Conservation (phyloP, 1,284 basidiomycete genomes). For the Boletellus deceptivus region DNA sequence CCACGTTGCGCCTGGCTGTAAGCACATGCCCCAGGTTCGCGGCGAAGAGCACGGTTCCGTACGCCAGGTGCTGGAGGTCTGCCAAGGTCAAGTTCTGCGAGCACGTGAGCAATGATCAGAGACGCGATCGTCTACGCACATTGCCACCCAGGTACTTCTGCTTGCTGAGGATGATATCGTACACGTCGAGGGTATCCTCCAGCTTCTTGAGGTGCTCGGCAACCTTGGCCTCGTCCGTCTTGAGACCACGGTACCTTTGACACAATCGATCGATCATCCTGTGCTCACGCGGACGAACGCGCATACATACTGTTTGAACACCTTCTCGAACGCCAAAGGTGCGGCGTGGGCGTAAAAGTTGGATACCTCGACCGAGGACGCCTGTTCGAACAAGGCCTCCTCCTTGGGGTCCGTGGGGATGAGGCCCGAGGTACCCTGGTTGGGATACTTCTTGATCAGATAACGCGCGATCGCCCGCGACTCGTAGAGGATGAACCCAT, state of each 20-base stretch:
- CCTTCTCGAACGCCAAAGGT: constrained; percentile 28
- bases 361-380: constrained; percentile 23
- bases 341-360: constrained; percentile 32
- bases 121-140: constrained; percentile 25
- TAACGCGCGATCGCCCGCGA: constrained; percentile 55
- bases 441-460: constrained; percentile 43
- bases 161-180: constrained; percentile 46
- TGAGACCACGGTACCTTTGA: constrained; percentile 2
- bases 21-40: constrained; percentile 7
- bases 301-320: constrained; percentile 37
- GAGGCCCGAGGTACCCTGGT: constrained; percentile 34
- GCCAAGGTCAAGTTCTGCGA: constrained; percentile 44
- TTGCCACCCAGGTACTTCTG: constrained; percentile 51
- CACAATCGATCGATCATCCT: neutral
- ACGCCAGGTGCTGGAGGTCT: constrained; percentile 54
- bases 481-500: constrained; percentile 48
- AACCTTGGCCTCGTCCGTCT: constrained; percentile 29
- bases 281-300: constrained; percentile 2
- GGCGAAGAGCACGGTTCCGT: constrained; percentile 26
- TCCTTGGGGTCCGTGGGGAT: constrained; percentile 34
- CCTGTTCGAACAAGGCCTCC: constrained; percentile 35
- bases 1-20: constrained; percentile 19
- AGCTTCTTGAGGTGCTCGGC: constrained; percentile 28
- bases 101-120: constrained; percentile 6
- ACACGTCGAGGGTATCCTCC: constrained; percentile 39